Evolutionary conservation across 371 early-diverging fungal genomes (phyloP).

Genomic region (Mortierella sp.): DNA sequence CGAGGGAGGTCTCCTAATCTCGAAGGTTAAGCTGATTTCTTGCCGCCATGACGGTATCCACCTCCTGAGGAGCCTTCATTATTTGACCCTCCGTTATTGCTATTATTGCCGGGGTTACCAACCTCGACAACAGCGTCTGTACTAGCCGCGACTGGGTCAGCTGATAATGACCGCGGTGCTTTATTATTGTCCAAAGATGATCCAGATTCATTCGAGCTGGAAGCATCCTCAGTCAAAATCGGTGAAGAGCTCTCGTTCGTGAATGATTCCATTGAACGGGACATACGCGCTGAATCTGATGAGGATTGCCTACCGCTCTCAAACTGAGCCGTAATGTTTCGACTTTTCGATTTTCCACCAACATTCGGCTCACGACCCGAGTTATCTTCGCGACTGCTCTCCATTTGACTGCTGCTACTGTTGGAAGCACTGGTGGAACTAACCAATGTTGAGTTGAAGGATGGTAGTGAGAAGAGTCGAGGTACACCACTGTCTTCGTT

Average conservation of each 20-base stretch:
- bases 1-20: slow-evolving; percentile 23
- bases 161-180: slow-evolving; percentile 14
- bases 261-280: slow-evolving; percentile 11
- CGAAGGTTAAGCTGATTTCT: slow-evolving; percentile 21
- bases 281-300: slow-evolving; percentile 17
- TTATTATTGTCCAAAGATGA: slow-evolving; percentile 22
- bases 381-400: slow-evolving; percentile 16
- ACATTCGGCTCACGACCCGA: slow-evolving; percentile 26
- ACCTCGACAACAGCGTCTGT: background rate
- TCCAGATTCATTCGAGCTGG: slow-evolving; percentile 41
- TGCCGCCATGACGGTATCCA: slow-evolving; percentile 17
- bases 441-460: slow-evolving; percentile 38
- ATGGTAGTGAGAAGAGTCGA: slow-evolving; percentile 29
- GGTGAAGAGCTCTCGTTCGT: slow-evolving; percentile 37
- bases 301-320: slow-evolving; percentile 14
- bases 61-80: slow-evolving; percentile 3
- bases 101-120: background rate
- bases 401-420: slow-evolving; percentile 27
- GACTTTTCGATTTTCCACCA: slow-evolving; percentile 13
- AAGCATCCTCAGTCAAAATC: slow-evolving; percentile 28
- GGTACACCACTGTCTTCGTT: slow-evolving; percentile 7
- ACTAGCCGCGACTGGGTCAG: background rate
- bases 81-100: background rate
- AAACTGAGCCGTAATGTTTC: slow-evolving; percentile 16
- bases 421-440: slow-evolving; percentile 20